A percentile compares a stretch with the other conserved stretches of the same genome.
Conservation (phyloP, 306 rosid species). For the Lagenaria siceraria region DNA sequence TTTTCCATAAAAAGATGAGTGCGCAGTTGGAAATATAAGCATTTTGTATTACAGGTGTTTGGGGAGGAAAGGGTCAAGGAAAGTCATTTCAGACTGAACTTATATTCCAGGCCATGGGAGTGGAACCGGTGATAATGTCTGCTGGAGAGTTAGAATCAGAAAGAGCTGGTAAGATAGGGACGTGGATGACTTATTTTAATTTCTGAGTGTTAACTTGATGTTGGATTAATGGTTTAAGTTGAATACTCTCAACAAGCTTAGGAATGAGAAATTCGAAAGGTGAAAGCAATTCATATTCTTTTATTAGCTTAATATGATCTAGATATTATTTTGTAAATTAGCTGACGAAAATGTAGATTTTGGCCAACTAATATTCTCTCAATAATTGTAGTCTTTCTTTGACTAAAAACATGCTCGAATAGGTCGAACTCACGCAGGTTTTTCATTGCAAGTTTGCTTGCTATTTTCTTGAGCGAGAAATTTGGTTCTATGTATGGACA, state of each 20-base stretch:
- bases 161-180: slow-evolving; percentile 70
- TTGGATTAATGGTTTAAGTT: background rate
- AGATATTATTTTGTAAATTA: background rate
- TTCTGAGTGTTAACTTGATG: slow-evolving; percentile 4
- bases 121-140: slow-evolving; percentile 90
- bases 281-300: background rate
- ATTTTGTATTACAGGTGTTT: slow-evolving; percentile 44
- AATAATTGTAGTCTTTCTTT: background rate
- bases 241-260: background rate
- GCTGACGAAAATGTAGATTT: background rate
- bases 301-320: background rate
- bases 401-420: background rate
- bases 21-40: background rate
- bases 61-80: slow-evolving; percentile 99
- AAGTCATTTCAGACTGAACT: slow-evolving; percentile 98
- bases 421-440: background rate
- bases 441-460: background rate
- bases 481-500: background rate
- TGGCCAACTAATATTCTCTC: background rate
- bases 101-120: slow-evolving; percentile 82
- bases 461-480: background rate
- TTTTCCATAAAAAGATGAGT: background rate
- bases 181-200: slow-evolving; percentile 4
- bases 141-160: slow-evolving; percentile 98
- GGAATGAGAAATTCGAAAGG: background rate